A percentile compares a stretch with the other conserved stretches of the same genome.
Evolutionary conservation across 2,329 filamentous ascomycete species (phyloP).

Genomic region (Fusarium goolgardi): DNA sequence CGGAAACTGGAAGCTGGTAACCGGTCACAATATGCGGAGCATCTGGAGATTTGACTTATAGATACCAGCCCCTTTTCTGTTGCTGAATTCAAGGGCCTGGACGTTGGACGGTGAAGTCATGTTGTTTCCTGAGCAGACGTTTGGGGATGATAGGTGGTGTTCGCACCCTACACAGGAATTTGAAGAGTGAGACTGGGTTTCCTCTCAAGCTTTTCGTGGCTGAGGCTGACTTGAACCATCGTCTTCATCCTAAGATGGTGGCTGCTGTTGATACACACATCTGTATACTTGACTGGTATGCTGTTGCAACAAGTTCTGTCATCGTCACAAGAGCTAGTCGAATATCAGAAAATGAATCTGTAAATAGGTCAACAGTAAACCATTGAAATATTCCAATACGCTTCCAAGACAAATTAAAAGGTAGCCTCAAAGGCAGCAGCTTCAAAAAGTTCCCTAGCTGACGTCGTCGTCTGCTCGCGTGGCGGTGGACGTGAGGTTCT

Average conservation of each 20-base stretch:
- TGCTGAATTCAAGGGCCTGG: slow-evolving; percentile 2
- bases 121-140: neutral
- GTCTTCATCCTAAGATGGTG: slow-evolving; percentile 8
- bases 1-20: slow-evolving; percentile 40
- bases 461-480: slow-evolving; percentile 39
- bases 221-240: slow-evolving; percentile 25
- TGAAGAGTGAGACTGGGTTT: slow-evolving; percentile 8
- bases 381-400: slow-evolving; percentile 3
- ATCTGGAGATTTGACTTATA: slow-evolving; percentile 41
- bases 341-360: neutral
- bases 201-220: slow-evolving; percentile 19
- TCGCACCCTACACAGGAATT: slow-evolving; percentile 3
- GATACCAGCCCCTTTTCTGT: slow-evolving; percentile 42
- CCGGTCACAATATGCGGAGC: slow-evolving; percentile 41
- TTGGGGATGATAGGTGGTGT: neutral
- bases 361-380: neutral
- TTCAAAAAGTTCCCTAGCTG: slow-evolving; percentile 43
- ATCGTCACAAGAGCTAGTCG: neutral
- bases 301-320: neutral
- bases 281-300: slow-evolving; percentile 27
- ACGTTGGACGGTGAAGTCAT: neutral
- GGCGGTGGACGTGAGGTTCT: slow-evolving; percentile 38
- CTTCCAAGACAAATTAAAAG: slow-evolving; percentile 37
- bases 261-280: neutral
- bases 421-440: slow-evolving; percentile 47